Base-by-base conservation (phyloP, 768 basidiomycete genomes). In the Mrakia frigida region DNA sequence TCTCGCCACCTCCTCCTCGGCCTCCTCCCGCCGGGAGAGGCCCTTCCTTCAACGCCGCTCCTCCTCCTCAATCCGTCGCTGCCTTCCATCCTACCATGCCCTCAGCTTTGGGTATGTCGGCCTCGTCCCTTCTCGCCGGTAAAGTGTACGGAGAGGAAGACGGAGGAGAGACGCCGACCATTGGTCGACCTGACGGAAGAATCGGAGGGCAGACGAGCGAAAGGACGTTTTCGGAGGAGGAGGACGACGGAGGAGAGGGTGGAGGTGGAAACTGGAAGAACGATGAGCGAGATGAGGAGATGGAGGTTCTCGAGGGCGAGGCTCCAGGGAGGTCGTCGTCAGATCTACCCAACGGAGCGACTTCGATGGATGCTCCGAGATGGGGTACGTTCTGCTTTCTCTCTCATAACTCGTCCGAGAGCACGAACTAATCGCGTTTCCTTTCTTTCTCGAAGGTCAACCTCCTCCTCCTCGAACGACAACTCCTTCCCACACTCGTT, bases 1-100 rank as follows among this genome's bases (percentile, higher is more conserved):
- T 46, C 61, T 43, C 75, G 18, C 68, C 68, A 14, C 65, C 74
- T 18, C 67, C 75, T n/a, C 5, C 69, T 33, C 69, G 18, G n/a
- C 56, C 69, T 9, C 59, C 28, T 11, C 31, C 74, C 13, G 33
- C 56, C 25, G 35, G 60, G 31, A 14, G n/a, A 21, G 61, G 65
- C 13, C 56, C 71, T 50, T 65, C 41, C 21, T 25, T 25, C 50
- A 61, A 39, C 46, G 31, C 43, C n/a, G 39, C 46, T 50, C 33
- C 63, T 21, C 73, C 61, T 50, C 31, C 65, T 21, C 60, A 52
- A 25, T 28, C 70, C 13, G 70, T 53, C 31, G 70, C 35, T 31
- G 61, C 73, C 9, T 35, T 61, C 56, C 73, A 16, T 2, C 31
- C 61, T 28, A 37, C 41, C 14, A 41, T 41, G 28, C 63, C 41